phyloP scores from a whole-genome alignment of 1,284 basidiomycete species.

The Sparassis latifolia region DNA sequence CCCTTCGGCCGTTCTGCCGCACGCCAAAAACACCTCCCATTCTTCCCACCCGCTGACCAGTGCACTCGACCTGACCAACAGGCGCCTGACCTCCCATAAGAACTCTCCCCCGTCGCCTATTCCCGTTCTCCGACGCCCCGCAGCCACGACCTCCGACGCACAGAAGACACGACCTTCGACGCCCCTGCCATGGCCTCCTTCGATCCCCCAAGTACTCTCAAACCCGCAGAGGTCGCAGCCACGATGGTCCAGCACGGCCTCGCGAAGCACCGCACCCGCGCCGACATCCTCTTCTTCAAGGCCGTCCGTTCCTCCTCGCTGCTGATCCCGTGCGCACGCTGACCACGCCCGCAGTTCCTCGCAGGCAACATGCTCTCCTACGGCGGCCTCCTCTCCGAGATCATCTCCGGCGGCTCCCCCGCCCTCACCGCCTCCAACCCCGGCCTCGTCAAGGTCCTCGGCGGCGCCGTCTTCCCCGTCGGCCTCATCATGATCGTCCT shows the following conservation, averaged over 20 bases:
- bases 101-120: too few species aligned
- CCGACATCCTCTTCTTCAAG: slow-evolving; percentile 57
- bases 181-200: slow-evolving; percentile 13
- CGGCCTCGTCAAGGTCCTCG: slow-evolving; percentile 59
- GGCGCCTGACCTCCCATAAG: too few species aligned
- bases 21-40: too few species aligned
- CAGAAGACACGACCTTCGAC: background rate
- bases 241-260: slow-evolving; percentile 52
- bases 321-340: background rate
- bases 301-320: slow-evolving; percentile 37
- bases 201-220: slow-evolving; percentile 46
- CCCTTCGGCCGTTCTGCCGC: too few species aligned
- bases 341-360: slow-evolving; percentile 37
- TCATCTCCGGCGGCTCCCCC: slow-evolving; percentile 53
- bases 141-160: too few species aligned
- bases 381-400: slow-evolving; percentile 57
- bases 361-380: slow-evolving; percentile 69
- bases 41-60: too few species aligned
- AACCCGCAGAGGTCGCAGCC: slow-evolving; percentile 51
- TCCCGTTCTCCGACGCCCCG: too few species aligned
- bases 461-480: slow-evolving; percentile 66
- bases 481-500: slow-evolving; percentile 74
- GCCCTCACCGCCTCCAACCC: slow-evolving; percentile 48
- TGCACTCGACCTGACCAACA: too few species aligned
- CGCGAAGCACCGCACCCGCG: slow-evolving; percentile 55